A percentile compares a stretch with the other conserved stretches of the same genome.
These are phyloP conservation scores for Favolaschia claudopus DNA, from an alignment of 768 basidiomycete species.

Conservation along the genomic window DNA sequence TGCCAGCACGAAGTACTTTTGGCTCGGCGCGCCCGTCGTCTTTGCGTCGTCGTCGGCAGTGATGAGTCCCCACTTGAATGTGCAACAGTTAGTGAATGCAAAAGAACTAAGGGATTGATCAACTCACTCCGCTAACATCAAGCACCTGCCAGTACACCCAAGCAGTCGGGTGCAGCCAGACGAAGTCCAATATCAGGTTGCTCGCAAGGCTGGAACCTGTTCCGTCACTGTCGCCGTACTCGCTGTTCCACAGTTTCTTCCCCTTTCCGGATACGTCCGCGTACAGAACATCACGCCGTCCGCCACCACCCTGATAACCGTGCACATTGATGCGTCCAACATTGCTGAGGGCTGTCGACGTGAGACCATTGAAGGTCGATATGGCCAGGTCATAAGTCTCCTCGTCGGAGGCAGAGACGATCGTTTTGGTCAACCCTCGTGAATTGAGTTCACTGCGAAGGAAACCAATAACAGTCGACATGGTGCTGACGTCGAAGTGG, in stretches of 20 bases:
- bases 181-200: constrained; percentile 26
- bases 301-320: constrained; percentile 25
- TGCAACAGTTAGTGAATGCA: too few relatives aligned
- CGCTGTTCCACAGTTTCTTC: constrained; percentile 26
- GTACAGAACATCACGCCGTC: constrained; percentile 22
- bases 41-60: constrained; percentile 19
- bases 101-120: too few relatives aligned
- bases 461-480: constrained; percentile 21
- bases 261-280: constrained; percentile 8
- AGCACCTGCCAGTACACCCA: constrained; percentile 30
- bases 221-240: constrained; percentile 27
- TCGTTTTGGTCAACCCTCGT: constrained; percentile 20
- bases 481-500: constrained; percentile 29
- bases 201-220: constrained; percentile 22
- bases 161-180: constrained; percentile 27
- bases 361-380: constrained; percentile 6
- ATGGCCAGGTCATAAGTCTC: constrained; percentile 26
- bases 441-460: constrained; percentile 26
- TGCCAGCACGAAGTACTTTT: constrained; percentile 28
- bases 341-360: constrained; percentile 6
- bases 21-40: constrained; percentile 18
- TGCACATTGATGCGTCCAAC: constrained; percentile 27
- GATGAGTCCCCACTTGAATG: constrained; percentile 28
- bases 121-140: constrained; percentile 20
- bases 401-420: constrained; percentile 25